phyloP scores from a whole-genome alignment of 208 protist species.

The Crithidia mellificae region DNA sequence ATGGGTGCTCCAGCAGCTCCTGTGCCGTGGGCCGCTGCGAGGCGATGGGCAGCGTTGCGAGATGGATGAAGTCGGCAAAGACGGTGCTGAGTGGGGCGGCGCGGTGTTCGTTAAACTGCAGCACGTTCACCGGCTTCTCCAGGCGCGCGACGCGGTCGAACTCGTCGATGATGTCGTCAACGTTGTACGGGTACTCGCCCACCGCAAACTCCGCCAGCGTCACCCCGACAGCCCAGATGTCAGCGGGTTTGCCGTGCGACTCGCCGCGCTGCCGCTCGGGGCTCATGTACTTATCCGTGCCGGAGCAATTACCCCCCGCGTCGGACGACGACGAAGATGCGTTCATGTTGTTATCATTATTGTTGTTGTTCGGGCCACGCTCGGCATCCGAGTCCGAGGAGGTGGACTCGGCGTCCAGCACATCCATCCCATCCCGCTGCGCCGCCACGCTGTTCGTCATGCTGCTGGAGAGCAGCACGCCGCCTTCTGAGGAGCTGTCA shows the following conservation, averaged over 20 bases:
- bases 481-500: constrained; percentile 10
- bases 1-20: constrained; percentile 88
- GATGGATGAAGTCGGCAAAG: constrained; percentile 74
- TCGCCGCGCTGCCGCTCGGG: constrained; percentile 85
- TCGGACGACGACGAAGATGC: constrained; percentile 21
- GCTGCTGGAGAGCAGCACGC: constrained; percentile 12
- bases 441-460: constrained; percentile 21
- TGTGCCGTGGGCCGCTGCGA: constrained; percentile 68
- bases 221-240: constrained; percentile 91
- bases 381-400: constrained; percentile 16
- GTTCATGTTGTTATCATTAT: not conserved
- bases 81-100: constrained; percentile 43
- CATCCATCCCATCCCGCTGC: constrained; percentile 37
- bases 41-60: constrained; percentile 61
- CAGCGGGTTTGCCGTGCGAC: constrained; percentile 70
- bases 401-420: constrained; percentile 31
- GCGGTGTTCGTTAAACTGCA: constrained; percentile 37
- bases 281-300: constrained; percentile 91
- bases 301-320: constrained; percentile 50
- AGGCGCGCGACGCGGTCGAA: constrained; percentile 68
- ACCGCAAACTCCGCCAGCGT: constrained; percentile 87
- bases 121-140: constrained; percentile 49
- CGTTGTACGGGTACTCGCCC: constrained; percentile 80
- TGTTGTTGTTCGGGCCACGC: not conserved
- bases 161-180: constrained; percentile 56